Base-by-base conservation (phyloP, 805 yeast species). In the Candida qinlingensis region DNA sequence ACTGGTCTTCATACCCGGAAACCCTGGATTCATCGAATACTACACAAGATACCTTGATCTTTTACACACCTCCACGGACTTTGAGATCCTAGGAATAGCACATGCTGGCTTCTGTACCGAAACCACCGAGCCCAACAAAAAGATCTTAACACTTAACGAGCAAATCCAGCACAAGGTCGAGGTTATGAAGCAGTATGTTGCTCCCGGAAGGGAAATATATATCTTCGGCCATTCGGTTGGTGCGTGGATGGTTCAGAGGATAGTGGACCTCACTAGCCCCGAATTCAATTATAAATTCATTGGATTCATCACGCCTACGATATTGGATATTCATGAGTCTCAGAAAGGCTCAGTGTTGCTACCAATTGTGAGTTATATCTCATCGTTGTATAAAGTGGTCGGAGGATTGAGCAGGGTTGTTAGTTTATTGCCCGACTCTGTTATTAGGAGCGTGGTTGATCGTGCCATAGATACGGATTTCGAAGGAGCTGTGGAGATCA, bases 181-280 rank as follows among this genome's bases (percentile, higher is more conserved):
- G 9, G 67, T 83, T n/a, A 64, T 85, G 39, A 65, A 68, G 42
- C 61, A 70, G 34, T 57, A 67, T 45, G 47, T 71, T 34, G 44
- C 50, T 13, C 37, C 45, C 47, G 49, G 57, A 43, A 42, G 74
- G 36, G 69, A 72, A 10, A 61, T 83, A 7, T 65, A 68, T 44
- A 66, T 84, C 26, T 62, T 83, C 55, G 84, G 88, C 25, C 95
- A 86, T 61, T 85, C 92, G 0, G 77, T 85, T 11, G 95, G 95
- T 2, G 72, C 81, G 6, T 86, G 77, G 70, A 68, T 86, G 40
- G 62, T 71, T 3, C 90, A 85, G 61, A 62, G 85, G 41, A 69
- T 80, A 2, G 68, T 77, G 1, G 57, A 64, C 27, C 48, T 55
- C 31, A 47, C 59, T 2, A 31, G 47, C 0, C 37, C 59, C 10